These are phyloP conservation scores for Fusarium duplospermum DNA, from an alignment of 2,329 filamentous ascomycete genomes.

Conservation along the genomic window DNA sequence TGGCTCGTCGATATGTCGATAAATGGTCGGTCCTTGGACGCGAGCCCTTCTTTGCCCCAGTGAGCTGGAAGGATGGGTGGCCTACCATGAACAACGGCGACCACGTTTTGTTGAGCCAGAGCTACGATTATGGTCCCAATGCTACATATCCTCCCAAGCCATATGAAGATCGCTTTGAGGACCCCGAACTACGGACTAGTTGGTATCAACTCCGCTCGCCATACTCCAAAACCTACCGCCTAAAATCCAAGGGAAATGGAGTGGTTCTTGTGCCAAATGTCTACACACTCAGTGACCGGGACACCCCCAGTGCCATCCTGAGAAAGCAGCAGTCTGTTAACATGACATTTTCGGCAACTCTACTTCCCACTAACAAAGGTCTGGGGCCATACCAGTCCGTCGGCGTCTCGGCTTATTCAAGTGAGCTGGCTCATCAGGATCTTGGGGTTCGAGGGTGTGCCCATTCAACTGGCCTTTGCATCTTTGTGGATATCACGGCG, in stretches of 20 bases:
- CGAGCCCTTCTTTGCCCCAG: constrained; percentile 38
- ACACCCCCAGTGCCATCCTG: constrained; percentile 45
- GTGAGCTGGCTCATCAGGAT: constrained; percentile 43
- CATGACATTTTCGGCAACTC: constrained; percentile 45
- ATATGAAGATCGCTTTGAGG: constrained; percentile 13
- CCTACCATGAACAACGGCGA: constrained; percentile 38
- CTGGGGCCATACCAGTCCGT: constrained; percentile 39
- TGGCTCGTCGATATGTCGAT: constrained; percentile 31
- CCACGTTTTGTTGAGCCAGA: constrained; percentile 16
- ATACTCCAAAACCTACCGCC: constrained; percentile 23
- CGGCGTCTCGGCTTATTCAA: constrained; percentile 43
- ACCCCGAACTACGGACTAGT: not conserved
- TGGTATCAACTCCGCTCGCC: constrained; percentile 28
- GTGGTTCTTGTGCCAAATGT: constrained; percentile 49
- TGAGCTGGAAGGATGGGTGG: constrained; percentile 40
- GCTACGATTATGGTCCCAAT: constrained; percentile 14
- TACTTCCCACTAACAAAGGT: constrained; percentile 20
- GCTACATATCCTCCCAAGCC: constrained; percentile 4
- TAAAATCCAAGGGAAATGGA: not conserved
- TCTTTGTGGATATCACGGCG: constrained; percentile 24
- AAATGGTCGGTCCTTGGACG: constrained; percentile 34
- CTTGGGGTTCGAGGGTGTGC: constrained; percentile 43
- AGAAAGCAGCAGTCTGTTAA: constrained; percentile 47
- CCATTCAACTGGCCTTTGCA: constrained; percentile 33
- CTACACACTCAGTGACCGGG: constrained; percentile 44